Percentiles rank a stretch among this genome's conserved stretches.
Evolutionary conservation across 2,329 filamentous ascomycete genomes (phyloP).

Genomic region (Achaetomium macrosporum): DNA sequence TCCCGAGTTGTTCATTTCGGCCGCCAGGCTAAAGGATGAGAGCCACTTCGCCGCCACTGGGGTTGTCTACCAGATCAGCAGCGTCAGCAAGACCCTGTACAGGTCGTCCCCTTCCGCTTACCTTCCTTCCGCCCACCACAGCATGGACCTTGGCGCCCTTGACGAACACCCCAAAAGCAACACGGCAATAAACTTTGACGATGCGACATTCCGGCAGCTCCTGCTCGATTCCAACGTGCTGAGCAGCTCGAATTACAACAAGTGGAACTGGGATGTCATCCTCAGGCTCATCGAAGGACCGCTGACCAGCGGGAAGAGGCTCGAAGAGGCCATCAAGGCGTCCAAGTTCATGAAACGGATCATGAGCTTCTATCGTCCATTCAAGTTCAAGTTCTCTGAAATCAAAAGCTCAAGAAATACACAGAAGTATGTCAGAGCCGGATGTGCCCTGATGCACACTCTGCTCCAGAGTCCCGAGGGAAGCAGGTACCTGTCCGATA

Average conservation of each 20-base stretch:
- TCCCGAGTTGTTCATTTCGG: constrained; percentile 74
- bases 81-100: constrained; percentile 88
- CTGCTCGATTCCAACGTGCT: constrained; percentile 77
- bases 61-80: constrained; percentile 96
- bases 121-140: constrained; percentile 35
- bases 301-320: constrained; percentile 78
- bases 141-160: constrained; percentile 43
- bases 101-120: constrained; percentile 58
- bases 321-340: constrained; percentile 89
- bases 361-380: constrained; percentile 91
- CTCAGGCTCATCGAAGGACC: constrained; percentile 89
- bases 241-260: constrained; percentile 81
- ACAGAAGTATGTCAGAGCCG: constrained; percentile 86
- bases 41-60: constrained; percentile 75
- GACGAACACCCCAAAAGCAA: constrained; percentile 53
- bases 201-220: constrained; percentile 58
- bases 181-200: constrained; percentile 47
- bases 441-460: constrained; percentile 81
- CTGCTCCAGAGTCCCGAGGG: constrained; percentile 83
- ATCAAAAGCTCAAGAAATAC: constrained; percentile 86
- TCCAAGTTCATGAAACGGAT: constrained; percentile 95
- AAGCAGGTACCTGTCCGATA: constrained; percentile 76
- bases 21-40: constrained; percentile 64
- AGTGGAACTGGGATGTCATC: constrained; percentile 97
- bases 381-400: constrained; percentile 92